Percentiles rank a stretch among this genome's conserved stretches.
Evolutionary conservation across 768 basidiomycete genomes (phyloP).

Genomic region (Multifurca ochricompacta): DNA sequence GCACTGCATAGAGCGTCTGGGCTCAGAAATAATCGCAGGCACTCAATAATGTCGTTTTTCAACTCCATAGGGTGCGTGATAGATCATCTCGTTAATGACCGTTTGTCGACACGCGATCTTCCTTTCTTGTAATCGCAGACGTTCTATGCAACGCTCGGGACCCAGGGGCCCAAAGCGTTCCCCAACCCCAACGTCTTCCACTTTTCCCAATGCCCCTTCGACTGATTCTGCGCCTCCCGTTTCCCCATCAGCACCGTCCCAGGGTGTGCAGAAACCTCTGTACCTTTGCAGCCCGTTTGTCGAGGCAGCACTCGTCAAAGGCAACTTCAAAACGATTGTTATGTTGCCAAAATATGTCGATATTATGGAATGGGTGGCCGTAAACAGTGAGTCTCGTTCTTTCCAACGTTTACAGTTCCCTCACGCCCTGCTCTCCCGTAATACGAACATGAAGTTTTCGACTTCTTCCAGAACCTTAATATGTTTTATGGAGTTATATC

Average conservation of each 20-base stretch:
- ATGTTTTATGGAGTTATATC: constrained; percentile 93
- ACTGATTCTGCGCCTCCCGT: constrained; percentile 31
- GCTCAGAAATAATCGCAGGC: not conserved
- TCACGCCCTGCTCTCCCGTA: not conserved
- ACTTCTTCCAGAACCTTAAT: constrained; percentile 96
- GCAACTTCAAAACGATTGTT: constrained; percentile 98
- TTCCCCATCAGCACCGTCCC: constrained; percentile 35
- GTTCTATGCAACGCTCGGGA: constrained; percentile 61
- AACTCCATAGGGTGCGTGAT: constrained; percentile 63
- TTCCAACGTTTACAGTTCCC: not conserved
- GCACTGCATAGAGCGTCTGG: not conserved
- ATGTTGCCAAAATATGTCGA: constrained; percentile 93
- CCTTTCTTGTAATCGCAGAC: constrained; percentile 32
- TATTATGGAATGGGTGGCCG: constrained; percentile 95
- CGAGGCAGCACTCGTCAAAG: constrained; percentile 92
- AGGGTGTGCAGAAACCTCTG: constrained; percentile 52
- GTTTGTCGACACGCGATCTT: not conserved
- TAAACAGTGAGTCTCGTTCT: constrained; percentile 60
- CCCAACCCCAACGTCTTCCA: constrained; percentile 65
- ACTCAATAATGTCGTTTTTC: constrained; percentile 66
- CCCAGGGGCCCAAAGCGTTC: constrained; percentile 66
- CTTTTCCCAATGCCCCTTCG: constrained; percentile 34
- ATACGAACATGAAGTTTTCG: constrained; percentile 57
- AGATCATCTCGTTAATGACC: not conserved
- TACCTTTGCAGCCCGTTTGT: constrained; percentile 94